Evolutionary conservation across 2,329 filamentous ascomycete species (phyloP).

Genomic region (Cladobotryum mycophilum): DNA sequence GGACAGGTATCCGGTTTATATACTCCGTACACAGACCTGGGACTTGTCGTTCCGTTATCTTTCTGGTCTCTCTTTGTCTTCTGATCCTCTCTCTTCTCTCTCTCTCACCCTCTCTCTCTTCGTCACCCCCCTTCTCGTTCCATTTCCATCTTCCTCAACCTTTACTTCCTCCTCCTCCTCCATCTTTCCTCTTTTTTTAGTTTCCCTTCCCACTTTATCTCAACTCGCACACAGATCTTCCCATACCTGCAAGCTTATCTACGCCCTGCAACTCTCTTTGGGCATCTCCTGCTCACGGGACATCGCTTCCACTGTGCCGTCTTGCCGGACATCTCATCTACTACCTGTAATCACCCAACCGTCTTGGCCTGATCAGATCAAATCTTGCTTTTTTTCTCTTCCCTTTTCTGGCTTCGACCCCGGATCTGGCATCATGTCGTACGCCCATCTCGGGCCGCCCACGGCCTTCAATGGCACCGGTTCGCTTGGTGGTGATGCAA

Average conservation of each 20-base stretch:
- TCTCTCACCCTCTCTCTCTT: not conserved
- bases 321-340: not conserved
- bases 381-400: not conserved
- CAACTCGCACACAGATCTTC: constrained; percentile 4
- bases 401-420: constrained; percentile 5
- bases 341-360: too few relatives aligned
- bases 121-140: not conserved
- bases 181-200: not conserved
- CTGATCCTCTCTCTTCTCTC: not conserved
- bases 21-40: constrained; percentile 7
- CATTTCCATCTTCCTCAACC: not conserved
- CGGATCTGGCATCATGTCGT: constrained; percentile 43
- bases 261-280: not conserved
- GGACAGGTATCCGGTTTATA: not conserved
- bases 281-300: not conserved
- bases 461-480: constrained; percentile 59
- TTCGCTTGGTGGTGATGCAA: constrained; percentile 67
- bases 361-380: not conserved
- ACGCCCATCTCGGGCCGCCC: constrained; percentile 53
- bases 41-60: constrained; percentile 2
- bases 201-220: constrained; percentile 4
- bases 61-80: constrained; percentile 6
- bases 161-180: constrained; percentile 6
- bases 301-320: constrained; percentile 10
- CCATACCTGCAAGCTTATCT: constrained; percentile 12